Evolutionary conservation across 345 rosid genomes (phyloP), one percentile per base, ranked within the genome.

Genomic region (Firmiana major): DNA sequence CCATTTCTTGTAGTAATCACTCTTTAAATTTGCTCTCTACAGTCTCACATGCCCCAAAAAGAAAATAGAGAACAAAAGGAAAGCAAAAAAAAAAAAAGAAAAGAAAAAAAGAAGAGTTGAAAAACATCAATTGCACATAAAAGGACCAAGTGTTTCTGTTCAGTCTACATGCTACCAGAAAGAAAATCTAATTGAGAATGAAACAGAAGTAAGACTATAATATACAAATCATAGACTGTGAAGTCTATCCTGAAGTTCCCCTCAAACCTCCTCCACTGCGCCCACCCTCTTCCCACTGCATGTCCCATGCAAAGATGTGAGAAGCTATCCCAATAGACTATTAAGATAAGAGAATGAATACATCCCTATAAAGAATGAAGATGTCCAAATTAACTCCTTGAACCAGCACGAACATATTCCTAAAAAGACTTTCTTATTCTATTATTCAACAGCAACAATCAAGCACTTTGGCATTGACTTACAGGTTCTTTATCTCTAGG

Each of bases 401-500:
- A 51, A 68, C 28, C 62, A 19, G 63, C 43, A 51, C 34, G 74
- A 71, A 51, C 54, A 21, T 31, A 51, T 49, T 71, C 60, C 62
- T 34, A 26, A 48, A 48, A 48, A 1, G 17, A 71, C 55, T 53
- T 71, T 49, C 26, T 51, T 34, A 53, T 71, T 49, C 54, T 49
- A 80, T 40, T 3, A 58, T 49, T 49, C 19, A 15, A 49, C 51
- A 13, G 6, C 54, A 21, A 17, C 7, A 60, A 28, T 59, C 38
- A 42, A 49, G 58, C 53, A 58, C 42, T 31, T 9, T 31, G 10
- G n/a, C 9, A 69, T 79, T 15, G n/a, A 42, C 91, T 82, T 90
- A 93, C 99, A 82, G 89, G 86, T 86, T 95, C 98, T 62, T 93
- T 84, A 51, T 81, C 80, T 57, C 96, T 85, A 63, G 99, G 99